Evolutionary conservation across 2,329 filamentous ascomycete genomes (phyloP), one percentile per base, ranked within the genome.

Genomic region (Eurotiales sp.): DNA sequence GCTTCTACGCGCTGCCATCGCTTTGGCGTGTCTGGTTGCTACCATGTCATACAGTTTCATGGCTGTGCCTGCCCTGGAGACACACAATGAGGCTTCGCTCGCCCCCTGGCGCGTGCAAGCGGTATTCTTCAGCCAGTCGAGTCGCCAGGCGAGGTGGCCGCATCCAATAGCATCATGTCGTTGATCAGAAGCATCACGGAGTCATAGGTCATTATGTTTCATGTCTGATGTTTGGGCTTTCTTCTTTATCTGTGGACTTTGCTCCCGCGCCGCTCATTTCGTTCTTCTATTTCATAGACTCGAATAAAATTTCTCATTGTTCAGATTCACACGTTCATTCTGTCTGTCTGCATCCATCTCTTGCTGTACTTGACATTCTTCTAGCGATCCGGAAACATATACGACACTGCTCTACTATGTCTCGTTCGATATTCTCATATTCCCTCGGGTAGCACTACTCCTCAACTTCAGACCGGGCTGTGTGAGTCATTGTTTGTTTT

Each of bases 361-460:
- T 6, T 27, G 4, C 19, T 21, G 10, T 42, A 37, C 34, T 42
- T 42, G 6, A 42, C 12, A n/a, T n/a, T 27, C 40, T 29, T 23
- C 22, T 30, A 21, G 44, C 42, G 15, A 46, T 21, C 36, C 14
- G n/a, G 17, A n/a, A n/a, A n/a, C n/a, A n/a, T n/a, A n/a, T n/a
- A n/a, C n/a, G n/a, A n/a, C n/a, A 21, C 30, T 21, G 29, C 40
- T 40, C 36, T 53, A 55, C 47, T 56, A 56, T 56, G 54, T 46
- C 51, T 51, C 22, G 37, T 43, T 52, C 37, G 44, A 47, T 25
- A 39, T 15, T 30, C 19, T 39, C 25, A 25, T 46, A 47, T 45
- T 45, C 22, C 42, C 45, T 41, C 23, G 54, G 54, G 53, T 54
- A 54, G 52, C 22, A 27, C 48, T 52, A 54, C 47, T 40, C 53